Evolutionary conservation across 176 grass and related monocot species (phyloP).

Genomic region (Cenchrus americanus): DNA sequence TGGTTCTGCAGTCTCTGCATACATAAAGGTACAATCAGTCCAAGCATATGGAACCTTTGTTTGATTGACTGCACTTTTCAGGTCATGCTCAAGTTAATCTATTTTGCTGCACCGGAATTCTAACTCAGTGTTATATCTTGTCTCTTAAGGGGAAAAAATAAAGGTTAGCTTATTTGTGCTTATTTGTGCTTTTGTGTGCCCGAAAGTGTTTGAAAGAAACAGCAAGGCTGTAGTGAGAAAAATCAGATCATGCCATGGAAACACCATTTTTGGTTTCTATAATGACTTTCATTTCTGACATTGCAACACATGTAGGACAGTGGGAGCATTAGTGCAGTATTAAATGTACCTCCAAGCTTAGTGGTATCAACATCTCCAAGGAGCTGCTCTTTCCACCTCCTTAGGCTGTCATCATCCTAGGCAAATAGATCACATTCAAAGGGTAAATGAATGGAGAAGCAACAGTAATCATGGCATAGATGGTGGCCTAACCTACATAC

Average conservation of each 20-base stretch:
- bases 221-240: background rate
- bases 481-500: background rate
- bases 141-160: background rate
- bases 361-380: conserved; percentile 58
- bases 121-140: background rate
- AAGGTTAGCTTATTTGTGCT: background rate
- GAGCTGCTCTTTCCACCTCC: conserved; percentile 77
- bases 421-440: background rate
- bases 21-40: background rate
- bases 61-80: background rate
- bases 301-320: background rate
- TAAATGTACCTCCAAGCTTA: conserved; percentile 63
- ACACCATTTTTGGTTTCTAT: background rate
- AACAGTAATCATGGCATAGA: background rate
- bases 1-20: conserved; percentile 56
- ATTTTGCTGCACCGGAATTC: background rate
- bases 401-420: conserved; percentile 68
- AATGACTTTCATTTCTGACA: background rate
- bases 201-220: conserved; percentile 7
- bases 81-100: conserved; percentile 4
- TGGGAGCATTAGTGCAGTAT: background rate
- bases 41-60: conserved; percentile 8
- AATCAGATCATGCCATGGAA: background rate
- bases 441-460: background rate
- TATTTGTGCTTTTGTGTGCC: background rate